Conservation (phyloP, 345 rosid genomes). For the Ailanthus altissimus region DNA sequence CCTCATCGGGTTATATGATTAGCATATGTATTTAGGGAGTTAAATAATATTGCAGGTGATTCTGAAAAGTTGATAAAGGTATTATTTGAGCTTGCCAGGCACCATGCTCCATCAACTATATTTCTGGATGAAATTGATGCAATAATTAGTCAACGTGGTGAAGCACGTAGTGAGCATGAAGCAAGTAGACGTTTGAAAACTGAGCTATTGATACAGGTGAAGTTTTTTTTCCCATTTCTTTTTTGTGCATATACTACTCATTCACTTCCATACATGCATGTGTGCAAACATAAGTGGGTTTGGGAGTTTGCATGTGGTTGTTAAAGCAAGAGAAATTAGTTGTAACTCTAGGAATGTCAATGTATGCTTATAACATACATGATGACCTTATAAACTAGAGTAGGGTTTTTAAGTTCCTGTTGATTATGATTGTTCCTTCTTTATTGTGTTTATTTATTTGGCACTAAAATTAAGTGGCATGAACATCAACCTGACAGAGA, state of each 20-base stretch:
- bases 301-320: background rate
- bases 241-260: background rate
- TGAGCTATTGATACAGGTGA: slow-evolving; percentile 96
- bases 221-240: slow-evolving; percentile 20
- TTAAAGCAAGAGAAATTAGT: background rate
- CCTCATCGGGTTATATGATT: background rate
- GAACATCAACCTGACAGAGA: background rate
- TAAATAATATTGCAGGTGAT: slow-evolving; percentile 64
- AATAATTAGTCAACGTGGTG: slow-evolving; percentile 95
- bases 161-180: slow-evolving; percentile 95
- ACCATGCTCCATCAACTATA: slow-evolving; percentile 94
- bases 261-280: background rate
- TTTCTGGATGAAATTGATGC: slow-evolving; percentile 98
- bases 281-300: background rate
- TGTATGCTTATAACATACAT: background rate
- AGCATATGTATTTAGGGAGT: slow-evolving; percentile 22
- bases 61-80: slow-evolving; percentile 93
- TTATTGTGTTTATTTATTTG: background rate
- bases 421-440: background rate
- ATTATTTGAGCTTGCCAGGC: slow-evolving; percentile 93
- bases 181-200: slow-evolving; percentile 99
- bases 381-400: background rate
- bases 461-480: background rate
- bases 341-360: background rate
- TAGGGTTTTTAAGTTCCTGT: background rate